Evolutionary conservation across 1,139 yeast species (phyloP).

Genomic region (Candida buenavistaensis): DNA sequence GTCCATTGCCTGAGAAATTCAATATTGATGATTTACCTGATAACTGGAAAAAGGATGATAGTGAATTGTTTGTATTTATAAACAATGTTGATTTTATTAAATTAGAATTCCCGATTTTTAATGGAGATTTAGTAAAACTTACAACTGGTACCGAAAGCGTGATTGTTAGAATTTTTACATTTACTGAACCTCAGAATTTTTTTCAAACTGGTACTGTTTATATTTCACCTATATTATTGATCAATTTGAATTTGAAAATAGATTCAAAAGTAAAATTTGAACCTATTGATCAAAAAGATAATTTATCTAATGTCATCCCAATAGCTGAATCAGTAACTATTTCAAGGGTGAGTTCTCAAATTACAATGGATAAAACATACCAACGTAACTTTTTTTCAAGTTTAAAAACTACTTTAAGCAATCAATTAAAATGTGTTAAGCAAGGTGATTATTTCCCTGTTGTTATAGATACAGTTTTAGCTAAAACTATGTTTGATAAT

Average conservation of each 20-base stretch:
- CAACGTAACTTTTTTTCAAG: constrained; percentile 68
- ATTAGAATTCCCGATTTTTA: constrained; percentile 57
- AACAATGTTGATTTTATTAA: constrained; percentile 52
- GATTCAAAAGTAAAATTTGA: constrained; percentile 30
- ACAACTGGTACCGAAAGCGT: constrained; percentile 23
- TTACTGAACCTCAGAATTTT: constrained; percentile 59
- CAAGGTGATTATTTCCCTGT: constrained; percentile 73
- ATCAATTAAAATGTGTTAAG: constrained; percentile 55
- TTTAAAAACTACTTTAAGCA: constrained; percentile 62
- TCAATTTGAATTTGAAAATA: constrained; percentile 45
- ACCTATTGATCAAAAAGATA: constrained; percentile 16
- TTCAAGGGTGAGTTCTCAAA: constrained; percentile 69
- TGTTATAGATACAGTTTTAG: constrained; percentile 69
- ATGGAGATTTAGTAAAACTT: constrained; percentile 63
- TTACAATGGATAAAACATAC: constrained; percentile 63
- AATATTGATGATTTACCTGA: constrained; percentile 24
- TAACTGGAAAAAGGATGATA: constrained; percentile 39
- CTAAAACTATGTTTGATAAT: constrained; percentile 56
- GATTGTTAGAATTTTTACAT: constrained; percentile 54
- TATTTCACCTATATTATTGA: constrained; percentile 64
- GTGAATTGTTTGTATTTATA: constrained; percentile 52
- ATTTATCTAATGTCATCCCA: constrained; percentile 26
- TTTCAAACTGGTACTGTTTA: constrained; percentile 43
- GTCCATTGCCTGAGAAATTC: constrained; percentile 33
- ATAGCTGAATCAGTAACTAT: constrained; percentile 53